phyloP scores from a whole-genome alignment of 2,329 filamentous ascomycete species.

The Clathrospora elynae region DNA sequence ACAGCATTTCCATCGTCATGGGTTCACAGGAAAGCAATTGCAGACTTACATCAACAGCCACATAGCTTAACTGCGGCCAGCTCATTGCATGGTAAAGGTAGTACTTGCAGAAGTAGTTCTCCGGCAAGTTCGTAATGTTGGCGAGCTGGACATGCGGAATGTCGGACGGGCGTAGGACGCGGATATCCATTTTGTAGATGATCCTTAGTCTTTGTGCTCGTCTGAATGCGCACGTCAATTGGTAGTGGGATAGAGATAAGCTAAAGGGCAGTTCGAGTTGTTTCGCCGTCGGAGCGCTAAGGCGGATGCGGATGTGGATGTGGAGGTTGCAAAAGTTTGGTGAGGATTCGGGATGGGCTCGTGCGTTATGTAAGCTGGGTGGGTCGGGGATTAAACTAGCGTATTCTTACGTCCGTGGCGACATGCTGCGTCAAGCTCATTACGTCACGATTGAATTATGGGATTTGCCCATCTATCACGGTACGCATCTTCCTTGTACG shows the following conservation, averaged over 20 bases:
- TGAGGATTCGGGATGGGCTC: constrained; percentile 8
- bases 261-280: not conserved
- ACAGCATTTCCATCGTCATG: too few relatives aligned
- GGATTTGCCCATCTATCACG: too few relatives aligned
- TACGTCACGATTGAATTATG: too few relatives aligned
- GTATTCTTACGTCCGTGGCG: constrained; percentile 9
- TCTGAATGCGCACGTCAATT: too few relatives aligned
- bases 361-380: constrained; percentile 20
- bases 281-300: not conserved
- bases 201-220: not conserved
- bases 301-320: constrained; percentile 5
- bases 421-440: too few relatives aligned
- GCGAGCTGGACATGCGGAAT: constrained; percentile 94
- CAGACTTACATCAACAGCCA: constrained; percentile 78
- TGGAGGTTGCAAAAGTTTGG: constrained; percentile 1
- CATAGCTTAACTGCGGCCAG: constrained; percentile 96
- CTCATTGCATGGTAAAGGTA: constrained; percentile 98
- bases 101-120: constrained; percentile 99
- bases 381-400: constrained; percentile 14
- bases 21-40: not conserved
- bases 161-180: constrained; percentile 79
- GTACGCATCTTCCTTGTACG: too few relatives aligned
- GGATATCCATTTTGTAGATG: constrained; percentile 76
- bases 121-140: constrained; percentile 97
- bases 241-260: too few relatives aligned